Evolutionary conservation across 2,329 filamentous ascomycete genomes (phyloP), one percentile per base, ranked within the genome.

Genomic region (Penicillium sp.): DNA sequence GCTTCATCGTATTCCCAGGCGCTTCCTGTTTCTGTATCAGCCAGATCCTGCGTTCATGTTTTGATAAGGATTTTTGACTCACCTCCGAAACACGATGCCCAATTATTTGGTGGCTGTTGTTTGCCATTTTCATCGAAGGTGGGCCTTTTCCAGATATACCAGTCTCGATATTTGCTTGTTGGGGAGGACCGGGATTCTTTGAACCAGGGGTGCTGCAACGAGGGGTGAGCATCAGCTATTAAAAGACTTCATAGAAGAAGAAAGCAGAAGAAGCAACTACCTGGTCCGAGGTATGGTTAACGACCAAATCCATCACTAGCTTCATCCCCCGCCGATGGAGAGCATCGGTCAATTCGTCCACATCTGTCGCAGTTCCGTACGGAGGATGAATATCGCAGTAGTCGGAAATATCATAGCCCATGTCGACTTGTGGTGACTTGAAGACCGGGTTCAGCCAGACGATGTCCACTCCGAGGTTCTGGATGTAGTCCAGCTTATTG

Each of bases 71-170:
- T 22, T 22, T 22, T 4, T 22, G 22, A 4, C 22, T 31, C 31
- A 49, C 44, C 44, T 31, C 24, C 24, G 18, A 79, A 76, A 37
- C 75, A 75, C 44, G 69, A 71, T 14, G 62, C 89, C 87, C 88
- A 92, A 74, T 92, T 92, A 65, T 89, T 91, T 0, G 89, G 89
- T 0, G 88, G 85, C 56, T 86, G 78, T 2, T 85, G 82, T 16
- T 79, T 79, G 5, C 87, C 88, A 33, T 84, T 75, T 2, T 62
- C 66, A 2, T 76, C 77, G 61, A 83, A 83, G 47, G 78, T 79
- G 49, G 80, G 79, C 6, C 81, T 79, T 51, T 62, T 75, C 73
- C 72, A 74, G 63, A 86, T 84, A 66, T 88, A 89, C 86, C 87
- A 90, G 70, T 88, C 81, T 6, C 87, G 86, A 59, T 81, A 76